Percentiles rank a stretch among this genome's conserved stretches.
Evolutionary conservation across 768 basidiomycete species (phyloP).

Genomic region (Hysterangium stoloniferum): DNA sequence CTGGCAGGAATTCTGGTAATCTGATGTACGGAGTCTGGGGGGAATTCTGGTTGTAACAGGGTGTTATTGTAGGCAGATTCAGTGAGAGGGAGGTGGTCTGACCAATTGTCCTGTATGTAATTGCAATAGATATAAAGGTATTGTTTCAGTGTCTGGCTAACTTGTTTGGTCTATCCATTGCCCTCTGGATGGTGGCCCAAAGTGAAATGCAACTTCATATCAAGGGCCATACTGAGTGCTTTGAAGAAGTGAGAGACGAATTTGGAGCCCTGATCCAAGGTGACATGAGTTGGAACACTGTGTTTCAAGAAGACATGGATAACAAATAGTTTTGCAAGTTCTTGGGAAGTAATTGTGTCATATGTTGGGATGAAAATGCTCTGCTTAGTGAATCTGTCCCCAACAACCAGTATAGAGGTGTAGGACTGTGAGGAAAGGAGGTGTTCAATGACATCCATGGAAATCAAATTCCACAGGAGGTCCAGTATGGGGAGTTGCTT

Average conservation of each 20-base stretch:
- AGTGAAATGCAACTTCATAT: constrained; percentile 2
- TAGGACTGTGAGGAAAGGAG: constrained; percentile 19
- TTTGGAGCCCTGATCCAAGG: constrained; percentile 16
- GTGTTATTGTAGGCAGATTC: constrained; percentile 29
- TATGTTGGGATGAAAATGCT: no score
- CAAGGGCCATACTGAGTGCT: neutral
- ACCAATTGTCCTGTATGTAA: constrained; percentile 28
- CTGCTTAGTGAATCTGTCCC: constrained; percentile 17
- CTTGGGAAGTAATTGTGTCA: constrained; percentile 10
- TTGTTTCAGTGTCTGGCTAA: constrained; percentile 26
- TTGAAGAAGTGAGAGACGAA: neutral
- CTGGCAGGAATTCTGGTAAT: no score
- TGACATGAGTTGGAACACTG: constrained; percentile 14
- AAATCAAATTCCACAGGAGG: constrained; percentile 19
- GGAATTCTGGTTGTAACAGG: no score
- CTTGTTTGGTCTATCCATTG: constrained; percentile 17
- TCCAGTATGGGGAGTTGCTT: constrained; percentile 17
- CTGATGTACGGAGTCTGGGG: no score
- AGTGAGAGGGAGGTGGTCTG: constrained; percentile 22
- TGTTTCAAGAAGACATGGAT: constrained; percentile 14
- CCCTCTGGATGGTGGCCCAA: constrained; percentile 12
- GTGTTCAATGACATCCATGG: constrained; percentile 21
- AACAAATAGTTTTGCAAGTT: constrained; percentile 11
- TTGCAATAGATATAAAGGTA: constrained; percentile 24
- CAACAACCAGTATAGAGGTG: constrained; percentile 18